Evolutionary conservation across 805 yeast genomes (phyloP).

Genomic region (Wickerhamomyces chambardii): DNA sequence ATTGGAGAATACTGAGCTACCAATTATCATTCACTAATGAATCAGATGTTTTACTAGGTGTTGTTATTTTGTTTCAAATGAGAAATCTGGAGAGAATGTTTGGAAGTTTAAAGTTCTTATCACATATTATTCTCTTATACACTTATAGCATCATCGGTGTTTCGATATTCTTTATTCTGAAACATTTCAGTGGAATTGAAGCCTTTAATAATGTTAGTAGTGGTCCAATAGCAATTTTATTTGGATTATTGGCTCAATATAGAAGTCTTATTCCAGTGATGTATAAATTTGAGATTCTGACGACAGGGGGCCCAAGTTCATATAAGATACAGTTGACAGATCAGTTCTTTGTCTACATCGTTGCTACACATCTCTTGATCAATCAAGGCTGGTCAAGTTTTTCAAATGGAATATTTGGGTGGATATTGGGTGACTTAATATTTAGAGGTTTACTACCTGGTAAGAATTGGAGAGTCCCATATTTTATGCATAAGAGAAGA

Average conservation of each 20-base stretch:
- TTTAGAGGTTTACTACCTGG: slow-evolving; percentile 27
- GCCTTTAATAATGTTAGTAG: slow-evolving; percentile 8
- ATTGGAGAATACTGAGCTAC: slow-evolving; percentile 17
- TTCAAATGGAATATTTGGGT: slow-evolving; percentile 21
- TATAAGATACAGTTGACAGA: slow-evolving; percentile 18
- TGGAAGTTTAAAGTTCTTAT: slow-evolving; percentile 25
- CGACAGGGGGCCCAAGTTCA: slow-evolving; percentile 1
- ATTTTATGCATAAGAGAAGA: slow-evolving; percentile 4
- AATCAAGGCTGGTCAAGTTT: slow-evolving; percentile 20
- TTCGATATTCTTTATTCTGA: slow-evolving; percentile 5
- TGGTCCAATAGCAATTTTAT: slow-evolving; percentile 26
- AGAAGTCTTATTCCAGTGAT: slow-evolving; percentile 28
- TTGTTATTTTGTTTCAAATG: slow-evolving; percentile 26
- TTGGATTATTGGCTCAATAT: slow-evolving; percentile 25
- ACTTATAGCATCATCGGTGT: slow-evolving; percentile 8
- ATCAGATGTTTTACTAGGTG: slow-evolving; percentile 25
- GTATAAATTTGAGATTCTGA: slow-evolving; percentile 24
- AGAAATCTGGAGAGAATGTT: slow-evolving; percentile 27
- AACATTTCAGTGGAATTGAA: slow-evolving; percentile 10
- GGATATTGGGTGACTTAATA: slow-evolving; percentile 26
- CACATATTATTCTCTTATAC: slow-evolving; percentile 9
- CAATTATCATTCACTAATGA: slow-evolving; percentile 17
- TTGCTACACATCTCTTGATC: slow-evolving; percentile 23
- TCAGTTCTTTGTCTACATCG: slow-evolving; percentile 22
- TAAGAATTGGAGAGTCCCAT: slow-evolving; percentile 28